Conservation (phyloP, 2,329 filamentous ascomycete species). For the Graphilbum sp. region DNA sequence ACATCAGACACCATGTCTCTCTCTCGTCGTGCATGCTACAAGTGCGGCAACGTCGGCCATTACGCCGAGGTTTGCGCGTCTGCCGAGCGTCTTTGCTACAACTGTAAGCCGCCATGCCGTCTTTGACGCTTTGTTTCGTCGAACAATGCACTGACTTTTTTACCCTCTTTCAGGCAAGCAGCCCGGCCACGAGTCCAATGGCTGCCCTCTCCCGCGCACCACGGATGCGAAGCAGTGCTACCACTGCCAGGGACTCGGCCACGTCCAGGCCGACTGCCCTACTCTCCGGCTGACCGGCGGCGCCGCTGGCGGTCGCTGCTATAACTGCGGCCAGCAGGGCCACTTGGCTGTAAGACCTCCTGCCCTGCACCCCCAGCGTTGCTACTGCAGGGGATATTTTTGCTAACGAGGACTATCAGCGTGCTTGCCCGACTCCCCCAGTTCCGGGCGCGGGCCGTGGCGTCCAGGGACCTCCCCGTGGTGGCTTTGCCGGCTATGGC, state of each 20-base stretch:
- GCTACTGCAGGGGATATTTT: neutral
- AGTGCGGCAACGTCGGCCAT: conserved; percentile 69
- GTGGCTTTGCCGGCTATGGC: conserved; percentile 41
- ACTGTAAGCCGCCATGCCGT: conserved; percentile 48
- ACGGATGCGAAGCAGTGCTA: conserved; percentile 99
- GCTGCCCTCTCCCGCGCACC: conserved; percentile 88
- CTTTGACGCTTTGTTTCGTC: neutral
- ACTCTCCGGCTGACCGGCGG: conserved; percentile 82
- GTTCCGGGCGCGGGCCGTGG: conserved; percentile 47
- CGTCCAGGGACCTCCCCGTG: conserved; percentile 42
- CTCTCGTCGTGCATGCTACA: conserved; percentile 71
- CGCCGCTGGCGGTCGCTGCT: conserved; percentile 75
- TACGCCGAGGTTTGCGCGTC: conserved; percentile 89
- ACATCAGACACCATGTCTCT: conserved; percentile 45
- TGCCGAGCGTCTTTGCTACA: conserved; percentile 97
- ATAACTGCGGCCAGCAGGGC: conserved; percentile 85
- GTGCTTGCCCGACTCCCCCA: conserved; percentile 67
- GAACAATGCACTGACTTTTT: conserved; percentile 11
- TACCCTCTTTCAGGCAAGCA: conserved; percentile 52
- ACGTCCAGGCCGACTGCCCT: conserved; percentile 97
- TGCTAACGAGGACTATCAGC: conserved; percentile 24
- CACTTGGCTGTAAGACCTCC: conserved; percentile 62
- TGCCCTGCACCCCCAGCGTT: no score
- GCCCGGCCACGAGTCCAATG: conserved; percentile 90
- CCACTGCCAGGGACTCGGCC: conserved; percentile 94